Percentiles rank a stretch among this genome's conserved stretches.
phyloP scores from a whole-genome alignment of 2,329 filamentous ascomycete species.

The Nannizziopsis barbatae region DNA sequence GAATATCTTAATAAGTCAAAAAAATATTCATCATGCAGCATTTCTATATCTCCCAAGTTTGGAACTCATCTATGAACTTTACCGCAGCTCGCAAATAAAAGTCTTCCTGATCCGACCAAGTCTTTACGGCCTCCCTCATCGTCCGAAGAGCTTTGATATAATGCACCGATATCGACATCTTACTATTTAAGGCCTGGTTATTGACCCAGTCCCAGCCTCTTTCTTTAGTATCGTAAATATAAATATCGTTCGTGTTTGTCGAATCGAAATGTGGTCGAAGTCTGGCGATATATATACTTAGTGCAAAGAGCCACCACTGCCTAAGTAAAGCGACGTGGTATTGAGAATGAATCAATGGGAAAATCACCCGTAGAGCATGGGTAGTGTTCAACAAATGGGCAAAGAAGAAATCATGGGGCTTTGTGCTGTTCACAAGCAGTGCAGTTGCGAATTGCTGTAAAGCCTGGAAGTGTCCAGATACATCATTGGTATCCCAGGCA shows the following conservation, averaged over 20 bases:
- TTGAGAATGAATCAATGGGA: slow-evolving; percentile 62
- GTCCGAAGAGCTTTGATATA: slow-evolving; percentile 75
- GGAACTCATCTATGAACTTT: slow-evolving; percentile 39
- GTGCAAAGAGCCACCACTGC: slow-evolving; percentile 79
- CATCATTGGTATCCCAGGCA: slow-evolving; percentile 54
- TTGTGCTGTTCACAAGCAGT: slow-evolving; percentile 28
- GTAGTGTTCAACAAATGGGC: slow-evolving; percentile 73
- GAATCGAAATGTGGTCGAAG: slow-evolving; percentile 57
- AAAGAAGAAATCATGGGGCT: slow-evolving; percentile 71
- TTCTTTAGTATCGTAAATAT: slow-evolving; percentile 47
- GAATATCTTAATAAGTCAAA: too few relatives aligned
- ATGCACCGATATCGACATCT: slow-evolving; percentile 62
- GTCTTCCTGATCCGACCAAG: slow-evolving; percentile 36
- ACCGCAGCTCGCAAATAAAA: slow-evolving; percentile 42
- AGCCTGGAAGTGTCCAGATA: slow-evolving; percentile 56
- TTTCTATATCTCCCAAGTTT: slow-evolving; percentile 16
- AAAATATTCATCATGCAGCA: too few relatives aligned
- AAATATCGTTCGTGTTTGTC: slow-evolving; percentile 45
- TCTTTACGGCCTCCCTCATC: slow-evolving; percentile 54
- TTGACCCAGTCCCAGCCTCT: slow-evolving; percentile 69
- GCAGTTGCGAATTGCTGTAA: slow-evolving; percentile 47
- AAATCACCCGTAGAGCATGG: slow-evolving; percentile 75
- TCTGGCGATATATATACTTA: slow-evolving; percentile 67
- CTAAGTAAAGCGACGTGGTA: slow-evolving; percentile 64
- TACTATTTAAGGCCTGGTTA: slow-evolving; percentile 49